phyloP scores from a whole-genome alignment of 2,329 filamentous ascomycete genomes.

The Ophiocordyceps unilateralis region DNA sequence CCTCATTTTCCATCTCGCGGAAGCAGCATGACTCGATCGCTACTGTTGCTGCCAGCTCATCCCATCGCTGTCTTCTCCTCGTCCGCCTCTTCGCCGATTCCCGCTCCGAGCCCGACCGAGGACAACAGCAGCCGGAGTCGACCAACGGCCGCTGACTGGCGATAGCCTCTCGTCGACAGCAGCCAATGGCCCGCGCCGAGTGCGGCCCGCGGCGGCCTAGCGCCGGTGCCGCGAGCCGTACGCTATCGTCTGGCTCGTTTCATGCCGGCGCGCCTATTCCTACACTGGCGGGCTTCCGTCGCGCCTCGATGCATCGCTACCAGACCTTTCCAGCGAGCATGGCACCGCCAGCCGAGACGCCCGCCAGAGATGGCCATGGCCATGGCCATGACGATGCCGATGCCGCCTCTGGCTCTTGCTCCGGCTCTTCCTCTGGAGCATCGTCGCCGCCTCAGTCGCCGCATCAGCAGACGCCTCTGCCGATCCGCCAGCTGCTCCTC shows the following conservation, averaged over 20 bases:
- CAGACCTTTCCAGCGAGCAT: constrained; percentile 56
- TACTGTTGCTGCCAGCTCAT: background rate
- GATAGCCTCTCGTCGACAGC: no score
- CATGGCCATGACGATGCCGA: background rate
- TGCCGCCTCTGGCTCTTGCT: background rate
- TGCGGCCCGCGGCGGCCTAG: constrained; percentile 1
- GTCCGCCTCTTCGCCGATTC: background rate
- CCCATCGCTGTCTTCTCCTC: background rate
- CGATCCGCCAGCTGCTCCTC: constrained; percentile 64
- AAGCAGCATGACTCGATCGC: background rate
- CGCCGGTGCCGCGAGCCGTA: constrained; percentile 5
- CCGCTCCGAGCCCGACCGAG: background rate
- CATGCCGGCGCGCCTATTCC: constrained; percentile 34
- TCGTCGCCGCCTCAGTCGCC: background rate
- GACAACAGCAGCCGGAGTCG: background rate
- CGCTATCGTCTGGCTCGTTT: constrained; percentile 27
- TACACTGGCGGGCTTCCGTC: constrained; percentile 16
- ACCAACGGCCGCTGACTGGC: no score
- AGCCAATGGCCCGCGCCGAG: background rate
- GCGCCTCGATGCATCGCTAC: constrained; percentile 41
- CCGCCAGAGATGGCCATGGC: background rate
- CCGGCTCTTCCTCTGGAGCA: background rate
- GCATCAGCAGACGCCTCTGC: constrained; percentile 49
- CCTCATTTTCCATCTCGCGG: background rate
- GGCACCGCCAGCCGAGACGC: background rate